Conservation (phyloP, 225 moss, liverwort and hornwort genomes). For the Pseudisothecium myosuroides region DNA sequence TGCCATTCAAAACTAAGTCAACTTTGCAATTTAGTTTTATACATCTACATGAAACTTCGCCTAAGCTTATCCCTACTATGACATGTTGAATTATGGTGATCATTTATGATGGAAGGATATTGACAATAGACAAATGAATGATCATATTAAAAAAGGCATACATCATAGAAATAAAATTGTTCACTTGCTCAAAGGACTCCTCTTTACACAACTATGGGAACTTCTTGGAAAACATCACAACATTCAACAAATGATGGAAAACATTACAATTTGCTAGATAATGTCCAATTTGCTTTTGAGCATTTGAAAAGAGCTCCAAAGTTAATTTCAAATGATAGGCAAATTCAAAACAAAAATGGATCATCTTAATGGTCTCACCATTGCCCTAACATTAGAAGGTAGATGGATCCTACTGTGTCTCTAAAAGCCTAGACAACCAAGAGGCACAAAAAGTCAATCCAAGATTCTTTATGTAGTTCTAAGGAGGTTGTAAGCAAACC, state of each 20-base stretch:
- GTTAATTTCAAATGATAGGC: background rate
- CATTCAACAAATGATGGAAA: accelerated
- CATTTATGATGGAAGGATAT: background rate
- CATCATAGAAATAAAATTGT: background rate
- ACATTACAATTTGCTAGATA: background rate
- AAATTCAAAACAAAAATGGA: background rate
- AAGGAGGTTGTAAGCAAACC: background rate
- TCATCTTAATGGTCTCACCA: background rate
- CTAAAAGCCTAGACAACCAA: background rate
- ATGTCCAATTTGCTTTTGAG: background rate
- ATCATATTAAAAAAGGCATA: background rate
- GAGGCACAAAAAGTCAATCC: background rate
- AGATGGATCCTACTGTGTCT: background rate
- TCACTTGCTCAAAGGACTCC: background rate
- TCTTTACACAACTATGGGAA: background rate
- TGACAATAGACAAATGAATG: accelerated
- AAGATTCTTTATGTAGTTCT: background rate
- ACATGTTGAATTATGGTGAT: accelerated
- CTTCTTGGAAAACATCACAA: background rate
- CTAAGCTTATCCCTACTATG: background rate
- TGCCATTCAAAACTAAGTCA: background rate
- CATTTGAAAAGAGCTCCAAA: background rate
- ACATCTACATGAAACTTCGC: background rate
- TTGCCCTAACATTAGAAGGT: background rate
- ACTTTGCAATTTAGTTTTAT: background rate